phyloP scores from a whole-genome alignment of 2,329 filamentous ascomycete species.

The Ilyonectria sp. region DNA sequence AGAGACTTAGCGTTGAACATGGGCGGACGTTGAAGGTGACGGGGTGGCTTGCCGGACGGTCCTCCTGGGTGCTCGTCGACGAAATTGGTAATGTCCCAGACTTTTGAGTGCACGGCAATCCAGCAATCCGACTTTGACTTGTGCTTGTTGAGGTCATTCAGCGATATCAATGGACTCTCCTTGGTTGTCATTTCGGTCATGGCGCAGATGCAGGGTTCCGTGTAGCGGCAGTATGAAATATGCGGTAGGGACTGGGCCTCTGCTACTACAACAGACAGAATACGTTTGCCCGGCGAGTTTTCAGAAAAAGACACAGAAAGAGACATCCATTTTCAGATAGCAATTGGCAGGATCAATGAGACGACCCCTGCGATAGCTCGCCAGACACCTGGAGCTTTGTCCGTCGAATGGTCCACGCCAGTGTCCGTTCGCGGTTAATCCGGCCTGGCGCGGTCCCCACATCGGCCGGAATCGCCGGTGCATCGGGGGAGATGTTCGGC shows the following conservation, averaged over 20 bases:
- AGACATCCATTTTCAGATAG: slow-evolving; percentile 13
- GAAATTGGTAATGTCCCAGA: slow-evolving; percentile 80
- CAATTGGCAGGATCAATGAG: neutral
- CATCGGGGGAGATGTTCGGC: slow-evolving; percentile 3
- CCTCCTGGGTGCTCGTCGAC: slow-evolving; percentile 60
- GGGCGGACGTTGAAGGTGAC: neutral
- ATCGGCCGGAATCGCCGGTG: slow-evolving; percentile 26
- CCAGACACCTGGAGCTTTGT: slow-evolving; percentile 5
- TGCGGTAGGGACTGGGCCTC: neutral
- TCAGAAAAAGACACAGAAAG: slow-evolving; percentile 6
- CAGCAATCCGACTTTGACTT: slow-evolving; percentile 68
- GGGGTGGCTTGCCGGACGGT: slow-evolving; percentile 46
- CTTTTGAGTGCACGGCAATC: slow-evolving; percentile 78
- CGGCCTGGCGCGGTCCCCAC: slow-evolving; percentile 18
- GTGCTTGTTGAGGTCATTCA: slow-evolving; percentile 62
- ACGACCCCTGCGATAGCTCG: neutral
- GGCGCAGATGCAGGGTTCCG: neutral
- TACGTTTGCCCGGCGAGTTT: neutral
- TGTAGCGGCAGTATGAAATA: too few relatives aligned
- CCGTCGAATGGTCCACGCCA: slow-evolving; percentile 2
- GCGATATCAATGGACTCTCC: slow-evolving; percentile 33
- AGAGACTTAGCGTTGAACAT: slow-evolving; percentile 50
- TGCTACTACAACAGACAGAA: neutral
- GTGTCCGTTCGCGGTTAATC: slow-evolving; percentile 13
- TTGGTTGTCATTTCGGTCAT: slow-evolving; percentile 29